Evolutionary conservation across 2,329 filamentous ascomycete genomes (phyloP).

Genomic region (Raffaelea ambrosiae): DNA sequence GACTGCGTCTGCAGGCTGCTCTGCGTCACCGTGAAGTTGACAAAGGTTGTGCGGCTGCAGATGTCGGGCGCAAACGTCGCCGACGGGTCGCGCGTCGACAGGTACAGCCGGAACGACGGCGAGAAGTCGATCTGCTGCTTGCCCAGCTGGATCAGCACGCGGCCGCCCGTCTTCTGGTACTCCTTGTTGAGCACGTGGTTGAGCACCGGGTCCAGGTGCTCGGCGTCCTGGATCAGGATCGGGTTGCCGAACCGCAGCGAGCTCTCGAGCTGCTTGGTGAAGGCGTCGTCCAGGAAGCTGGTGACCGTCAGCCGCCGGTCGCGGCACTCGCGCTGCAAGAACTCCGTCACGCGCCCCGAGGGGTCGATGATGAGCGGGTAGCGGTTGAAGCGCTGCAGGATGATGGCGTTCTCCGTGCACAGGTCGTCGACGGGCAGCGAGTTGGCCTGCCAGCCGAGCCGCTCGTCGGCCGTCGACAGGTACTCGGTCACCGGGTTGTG

Average conservation of each 20-base stretch:
- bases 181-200: conserved; percentile 99
- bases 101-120: conserved; percentile 86
- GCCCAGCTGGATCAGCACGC: conserved; percentile 94
- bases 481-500: conserved; percentile 96
- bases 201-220: conserved; percentile 91
- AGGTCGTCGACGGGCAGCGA: conserved; percentile 90
- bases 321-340: conserved; percentile 89
- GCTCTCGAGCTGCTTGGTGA: conserved; percentile 96
- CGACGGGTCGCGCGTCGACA: conserved; percentile 93
- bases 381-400: conserved; percentile 94
- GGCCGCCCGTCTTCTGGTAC: conserved; percentile 95
- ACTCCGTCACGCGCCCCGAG: conserved; percentile 88
- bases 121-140: conserved; percentile 99
- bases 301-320: conserved; percentile 91
- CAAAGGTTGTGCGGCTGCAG: conserved; percentile 96
- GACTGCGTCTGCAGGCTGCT: conserved; percentile 98
- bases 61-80: conserved; percentile 91
- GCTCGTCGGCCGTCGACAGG: conserved; percentile 90
- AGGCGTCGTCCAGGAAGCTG: conserved; percentile 95
- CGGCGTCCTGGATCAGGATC: conserved; percentile 96
- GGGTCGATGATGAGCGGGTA: conserved; percentile 98
- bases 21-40: conserved; percentile 98
- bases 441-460: conserved; percentile 91
- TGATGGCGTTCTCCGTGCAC: conserved; percentile 97
- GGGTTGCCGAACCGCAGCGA: conserved; percentile 96